Evolutionary conservation across 2,329 filamentous ascomycete species (phyloP).

Genomic region (Neopestalotiopsis sp.): DNA sequence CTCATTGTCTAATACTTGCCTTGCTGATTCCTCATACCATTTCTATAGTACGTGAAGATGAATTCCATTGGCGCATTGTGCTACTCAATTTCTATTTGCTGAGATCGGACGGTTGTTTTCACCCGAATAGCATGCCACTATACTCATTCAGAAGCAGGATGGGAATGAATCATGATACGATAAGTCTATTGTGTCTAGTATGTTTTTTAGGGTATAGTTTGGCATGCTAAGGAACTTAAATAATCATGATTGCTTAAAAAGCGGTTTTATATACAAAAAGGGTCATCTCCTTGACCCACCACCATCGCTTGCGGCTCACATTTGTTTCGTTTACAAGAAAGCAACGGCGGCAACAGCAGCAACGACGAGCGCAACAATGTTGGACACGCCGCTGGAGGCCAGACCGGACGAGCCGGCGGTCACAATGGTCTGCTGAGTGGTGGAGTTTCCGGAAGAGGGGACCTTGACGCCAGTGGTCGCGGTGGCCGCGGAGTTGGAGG

Average conservation of each 20-base stretch:
- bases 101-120: too few species aligned
- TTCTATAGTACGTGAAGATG: too few species aligned
- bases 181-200: neutral
- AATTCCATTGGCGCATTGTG: too few species aligned
- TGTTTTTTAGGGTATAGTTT: neutral
- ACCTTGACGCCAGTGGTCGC: neutral
- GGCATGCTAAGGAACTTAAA: constrained; percentile 1
- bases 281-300: neutral
- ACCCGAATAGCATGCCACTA: too few species aligned
- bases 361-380: neutral
- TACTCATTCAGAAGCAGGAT: too few species aligned
- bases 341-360: neutral
- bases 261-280: neutral
- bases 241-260: neutral
- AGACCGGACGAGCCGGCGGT: neutral
- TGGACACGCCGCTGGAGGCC: neutral
- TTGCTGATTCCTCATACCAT: too few species aligned
- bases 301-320: neutral
- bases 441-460: neutral
- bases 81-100: too few species aligned
- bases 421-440: neutral
- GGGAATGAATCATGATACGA: too few species aligned
- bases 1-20: neutral
- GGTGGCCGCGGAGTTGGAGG: neutral
- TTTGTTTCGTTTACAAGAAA: neutral